Base-by-base conservation (phyloP, 129 eudicot genomes). In the Centella asiatica region DNA sequence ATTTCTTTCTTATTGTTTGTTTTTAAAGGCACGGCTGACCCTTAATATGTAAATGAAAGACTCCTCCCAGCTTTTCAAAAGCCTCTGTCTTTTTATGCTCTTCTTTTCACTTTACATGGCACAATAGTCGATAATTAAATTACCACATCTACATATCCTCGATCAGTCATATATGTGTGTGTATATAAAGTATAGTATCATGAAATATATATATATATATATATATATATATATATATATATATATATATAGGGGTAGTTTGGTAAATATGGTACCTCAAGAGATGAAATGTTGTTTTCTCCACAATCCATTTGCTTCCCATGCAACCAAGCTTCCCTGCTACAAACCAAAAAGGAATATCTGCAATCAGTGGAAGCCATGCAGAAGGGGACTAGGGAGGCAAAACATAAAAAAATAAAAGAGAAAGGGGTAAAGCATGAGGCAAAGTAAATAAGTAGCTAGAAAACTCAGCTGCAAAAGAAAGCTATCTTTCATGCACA, bases 301-400 rank as follows among this genome's bases (percentile, higher is more conserved):
- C 69, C 75, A 65, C 44, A 67, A 69, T 83, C 83, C 53, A 64
- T 75, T 64, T 77, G 69, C 71, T 78, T 86, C 67, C 81, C 83
- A 77, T 90, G 85, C 85, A 90, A 77, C 85, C 94, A 86, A 86
- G 72, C 84, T 83, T 90, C 95, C 71, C 87, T 84, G 76, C 86
- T 61, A 72, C 74, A 80, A 34, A 72, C 63, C 28, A 69, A 68
- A 33, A 76, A 54, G 69, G 90, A 79, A 80, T 83, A 77, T 79
- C 71, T 64, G 22, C 61, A 60, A 69, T 82, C 71, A 79, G 80
- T 76, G 79, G 81, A 81, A 77, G 80, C 80, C 84, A 76, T 76
- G 70, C 74, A 80, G 14, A 69, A 72, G 31, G n/a, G 65, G 67
- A 76, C 29, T 4, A 58, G 46, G 63, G 46, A 58, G 27, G 18